Evolutionary conservation across 2,329 filamentous ascomycete species (phyloP), one percentile per base, ranked within the genome.

Genomic region (Ciborinia camelliae): DNA sequence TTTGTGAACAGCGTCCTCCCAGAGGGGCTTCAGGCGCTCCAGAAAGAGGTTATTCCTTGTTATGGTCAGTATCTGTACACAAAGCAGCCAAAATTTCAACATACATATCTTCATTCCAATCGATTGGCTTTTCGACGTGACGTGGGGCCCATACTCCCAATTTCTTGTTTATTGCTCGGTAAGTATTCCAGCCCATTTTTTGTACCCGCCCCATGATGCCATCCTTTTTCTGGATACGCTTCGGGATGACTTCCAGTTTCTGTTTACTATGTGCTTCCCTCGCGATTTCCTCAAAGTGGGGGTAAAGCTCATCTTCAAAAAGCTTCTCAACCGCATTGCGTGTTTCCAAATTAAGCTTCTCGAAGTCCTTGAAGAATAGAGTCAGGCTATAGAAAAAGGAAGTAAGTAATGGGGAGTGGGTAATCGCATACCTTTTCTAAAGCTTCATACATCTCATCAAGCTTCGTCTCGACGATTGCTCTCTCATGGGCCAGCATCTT

Each of bases 71-170:
- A 20, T 6, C 0, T 4, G n/a, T 26, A n/a, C 18, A n/a, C 30
- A 52, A 47, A 20, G 12, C 0, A 35, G 12, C 9, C 9, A 35
- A 18, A 52, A 35, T 3, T 32, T 8, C 26, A n/a, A 68, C 69
- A 67, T 64, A 71, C 70, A 72, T 26, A 1, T 68, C 57, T 23
- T 66, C 60, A 64, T 69, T 69, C 70, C 70, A 72, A 23, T 66
- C 52, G 20, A 52, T 10, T 5, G 0, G 35, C 4, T 26, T 58
- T 18, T 50, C 64, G 0, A 15, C 26, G 30, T 1, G 32, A 43
- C 58, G 39, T 20, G 8, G 6, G 18, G 35, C 51, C 65, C 65
- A 68, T 12, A 55, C 30, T 15, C 68, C 70, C 28, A 51, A 39
- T 8, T 43, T 51, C 8, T 51, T 51, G 35, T 71, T 71, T 10